These are phyloP conservation scores for Populus tremula DNA, from an alignment of 345 rosid genomes.

Conservation along the genomic window DNA sequence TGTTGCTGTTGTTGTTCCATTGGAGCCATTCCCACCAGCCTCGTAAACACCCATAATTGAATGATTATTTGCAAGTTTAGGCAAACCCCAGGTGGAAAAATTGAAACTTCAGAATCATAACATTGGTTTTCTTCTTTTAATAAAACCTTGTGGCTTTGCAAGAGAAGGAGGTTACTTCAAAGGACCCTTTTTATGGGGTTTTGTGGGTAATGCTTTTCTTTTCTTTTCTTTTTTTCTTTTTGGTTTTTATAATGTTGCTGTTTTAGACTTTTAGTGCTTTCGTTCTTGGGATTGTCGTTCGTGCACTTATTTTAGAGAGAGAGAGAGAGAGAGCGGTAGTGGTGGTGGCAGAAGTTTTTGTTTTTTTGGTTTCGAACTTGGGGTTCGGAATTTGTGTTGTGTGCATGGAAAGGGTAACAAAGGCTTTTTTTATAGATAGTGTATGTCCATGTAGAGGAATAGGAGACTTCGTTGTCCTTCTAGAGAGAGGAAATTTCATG, in stretches of 20 bases:
- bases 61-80: neutral
- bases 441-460: too few relatives aligned
- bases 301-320: too few relatives aligned
- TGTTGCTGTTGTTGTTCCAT: slow-evolving; percentile 1
- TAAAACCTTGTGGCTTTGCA: neutral
- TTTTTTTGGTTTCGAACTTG: neutral
- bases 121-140: too few relatives aligned
- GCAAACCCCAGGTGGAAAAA: neutral
- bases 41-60: slow-evolving; percentile 20
- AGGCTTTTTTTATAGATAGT: too few relatives aligned
- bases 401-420: neutral
- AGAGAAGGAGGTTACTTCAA: neutral
- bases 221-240: too few relatives aligned
- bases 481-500: too few relatives aligned
- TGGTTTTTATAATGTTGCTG: neutral
- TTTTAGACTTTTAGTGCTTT: neutral
- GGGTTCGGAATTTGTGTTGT: neutral
- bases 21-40: neutral
- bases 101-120: neutral
- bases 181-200: neutral
- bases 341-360: neutral
- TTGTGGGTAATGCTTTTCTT: neutral
- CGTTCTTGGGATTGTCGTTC: neutral
- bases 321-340: neutral
- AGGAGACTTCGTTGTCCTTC: too few relatives aligned